Evolutionary conservation across 352 stramenopile species (phyloP).

Genomic region (Elongisporangium undulatum): DNA sequence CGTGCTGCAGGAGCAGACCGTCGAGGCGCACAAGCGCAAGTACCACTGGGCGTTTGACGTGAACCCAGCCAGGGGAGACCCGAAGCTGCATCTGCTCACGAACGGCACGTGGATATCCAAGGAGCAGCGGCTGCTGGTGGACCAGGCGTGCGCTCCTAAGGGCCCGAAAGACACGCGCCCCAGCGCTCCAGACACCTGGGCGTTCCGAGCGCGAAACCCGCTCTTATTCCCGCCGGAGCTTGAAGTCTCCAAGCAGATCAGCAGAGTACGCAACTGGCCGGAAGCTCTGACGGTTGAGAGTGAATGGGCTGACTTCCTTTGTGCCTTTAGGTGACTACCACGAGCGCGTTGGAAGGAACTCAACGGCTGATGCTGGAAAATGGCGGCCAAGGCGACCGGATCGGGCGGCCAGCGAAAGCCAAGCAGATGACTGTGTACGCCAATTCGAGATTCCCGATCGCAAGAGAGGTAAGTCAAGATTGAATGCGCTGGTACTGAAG

Average conservation of each 20-base stretch:
- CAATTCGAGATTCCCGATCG: conserved; percentile 61
- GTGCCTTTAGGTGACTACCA: conserved; percentile 17
- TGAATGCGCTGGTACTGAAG: not conserved
- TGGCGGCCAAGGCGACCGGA: conserved; percentile 10
- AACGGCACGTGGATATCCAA: conserved; percentile 75
- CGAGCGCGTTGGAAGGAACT: not conserved
- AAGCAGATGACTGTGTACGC: conserved; percentile 60
- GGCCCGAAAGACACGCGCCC: conserved; percentile 55
- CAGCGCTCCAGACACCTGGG: conserved; percentile 68
- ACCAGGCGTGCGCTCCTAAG: conserved; percentile 57
- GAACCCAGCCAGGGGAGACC: conserved; percentile 40
- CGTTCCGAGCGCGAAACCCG: conserved; percentile 65
- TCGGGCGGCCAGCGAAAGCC: conserved; percentile 19
- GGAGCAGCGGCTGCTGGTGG: conserved; percentile 50
- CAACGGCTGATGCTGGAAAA: conserved; percentile 41
- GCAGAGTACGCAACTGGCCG: conserved; percentile 24
- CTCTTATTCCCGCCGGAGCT: conserved; percentile 76
- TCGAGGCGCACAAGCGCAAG: conserved; percentile 55
- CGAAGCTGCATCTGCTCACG: conserved; percentile 62
- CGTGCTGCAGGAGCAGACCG: conserved; percentile 65
- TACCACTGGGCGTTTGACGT: conserved; percentile 82
- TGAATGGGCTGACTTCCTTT: not conserved
- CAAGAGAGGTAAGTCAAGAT: conserved; percentile 11
- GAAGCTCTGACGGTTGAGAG: not conserved
- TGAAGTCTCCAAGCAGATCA: conserved; percentile 49